Evolutionary conservation across 73 alveolate species (phyloP).

Genomic region (Effrenium voratum): DNA sequence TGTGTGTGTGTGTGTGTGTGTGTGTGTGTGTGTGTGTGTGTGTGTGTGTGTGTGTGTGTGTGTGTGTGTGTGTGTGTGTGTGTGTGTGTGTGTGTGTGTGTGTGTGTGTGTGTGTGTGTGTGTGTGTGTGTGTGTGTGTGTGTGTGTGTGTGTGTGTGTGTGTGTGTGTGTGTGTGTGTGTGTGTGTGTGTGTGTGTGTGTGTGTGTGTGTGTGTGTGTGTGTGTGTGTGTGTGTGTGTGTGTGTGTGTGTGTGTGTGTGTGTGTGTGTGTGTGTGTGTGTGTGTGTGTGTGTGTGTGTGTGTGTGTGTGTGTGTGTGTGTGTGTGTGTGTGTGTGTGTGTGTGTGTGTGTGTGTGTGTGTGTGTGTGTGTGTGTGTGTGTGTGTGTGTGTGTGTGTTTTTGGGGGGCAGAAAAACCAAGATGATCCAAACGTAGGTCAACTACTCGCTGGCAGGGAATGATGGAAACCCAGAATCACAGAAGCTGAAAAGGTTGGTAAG

Average conservation of each 20-base stretch:
- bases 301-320: constrained; percentile 58
- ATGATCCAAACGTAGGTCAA: background rate
- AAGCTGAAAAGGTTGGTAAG: background rate
- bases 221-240: constrained; percentile 58
- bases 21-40: constrained; percentile 84
- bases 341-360: constrained; percentile 58
- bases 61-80: constrained; percentile 70
- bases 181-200: constrained; percentile 55
- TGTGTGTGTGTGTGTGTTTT: constrained; percentile 52
- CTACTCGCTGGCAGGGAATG: no score
- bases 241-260: constrained; percentile 58
- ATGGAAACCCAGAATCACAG: background rate
- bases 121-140: constrained; percentile 84
- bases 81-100: constrained; percentile 57
- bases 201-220: constrained; percentile 55
- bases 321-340: constrained; percentile 58
- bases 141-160: constrained; percentile 84
- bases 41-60: constrained; percentile 84
- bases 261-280: constrained; percentile 58
- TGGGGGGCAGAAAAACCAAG: background rate
- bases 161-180: constrained; percentile 43
- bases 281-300: constrained; percentile 58
- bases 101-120: constrained; percentile 77
- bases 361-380: constrained; percentile 58
- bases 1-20: constrained; percentile 84